Conservation (phyloP, 495 filamentous ascomycete species). For the Poronia punctata region DNA sequence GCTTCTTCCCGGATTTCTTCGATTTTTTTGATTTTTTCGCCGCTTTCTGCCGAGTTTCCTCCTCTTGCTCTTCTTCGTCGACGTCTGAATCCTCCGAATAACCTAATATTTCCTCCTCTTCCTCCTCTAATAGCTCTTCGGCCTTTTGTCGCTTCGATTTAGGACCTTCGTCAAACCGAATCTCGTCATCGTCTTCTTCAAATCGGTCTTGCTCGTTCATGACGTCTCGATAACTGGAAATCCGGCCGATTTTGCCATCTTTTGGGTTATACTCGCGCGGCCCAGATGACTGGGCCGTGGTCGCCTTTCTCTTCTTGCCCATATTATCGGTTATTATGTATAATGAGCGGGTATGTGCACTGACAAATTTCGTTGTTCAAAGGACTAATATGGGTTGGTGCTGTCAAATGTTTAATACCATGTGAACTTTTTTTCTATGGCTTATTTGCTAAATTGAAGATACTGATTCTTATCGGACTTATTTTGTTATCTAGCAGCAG, state of each 20-base stretch:
- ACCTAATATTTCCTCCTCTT: constrained; percentile 83
- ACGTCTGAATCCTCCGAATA: constrained; percentile 52
- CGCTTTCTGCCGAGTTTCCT: constrained; percentile 16
- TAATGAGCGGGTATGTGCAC: not conserved
- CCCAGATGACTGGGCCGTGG: constrained; percentile 34
- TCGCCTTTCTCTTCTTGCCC: constrained; percentile 76
- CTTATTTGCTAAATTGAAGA: too few relatives aligned
- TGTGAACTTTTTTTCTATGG: constrained; percentile 16
- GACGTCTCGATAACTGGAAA: constrained; percentile 72
- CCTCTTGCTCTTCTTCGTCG: constrained; percentile 43
- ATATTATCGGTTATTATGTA: constrained; percentile 37
- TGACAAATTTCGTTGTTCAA: not conserved
- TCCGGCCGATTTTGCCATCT: constrained; percentile 48
- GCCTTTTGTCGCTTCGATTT: constrained; percentile 68
- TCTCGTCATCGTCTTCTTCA: constrained; percentile 71
- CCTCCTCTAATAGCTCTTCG: constrained; percentile 52
- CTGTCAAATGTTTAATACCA: not conserved
- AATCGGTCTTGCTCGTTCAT: constrained; percentile 93
- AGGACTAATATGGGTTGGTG: not conserved
- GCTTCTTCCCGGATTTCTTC: constrained; percentile 13
- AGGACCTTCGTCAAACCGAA: constrained; percentile 74
- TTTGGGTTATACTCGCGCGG: constrained; percentile 45
- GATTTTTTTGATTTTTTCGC: constrained; percentile 14
- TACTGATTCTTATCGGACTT: constrained; percentile 5
- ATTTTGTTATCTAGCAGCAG: too few relatives aligned